These are phyloP conservation scores for Chlorokybus atmophyticus DNA, from an alignment of 139 green algal species.

Conservation along the genomic window DNA sequence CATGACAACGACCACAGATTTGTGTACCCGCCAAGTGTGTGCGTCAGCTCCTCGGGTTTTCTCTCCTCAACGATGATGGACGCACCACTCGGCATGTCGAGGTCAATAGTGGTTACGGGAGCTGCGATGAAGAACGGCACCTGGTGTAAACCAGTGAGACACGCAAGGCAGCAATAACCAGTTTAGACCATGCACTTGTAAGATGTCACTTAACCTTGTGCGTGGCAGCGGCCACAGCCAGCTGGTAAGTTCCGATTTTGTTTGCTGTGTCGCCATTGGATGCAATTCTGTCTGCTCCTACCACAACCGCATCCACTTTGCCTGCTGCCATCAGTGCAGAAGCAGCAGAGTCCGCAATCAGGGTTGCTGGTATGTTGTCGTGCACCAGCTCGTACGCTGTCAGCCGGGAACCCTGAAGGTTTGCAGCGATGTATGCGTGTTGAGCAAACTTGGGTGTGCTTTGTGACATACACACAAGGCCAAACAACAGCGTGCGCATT, in stretches of 20 bases:
- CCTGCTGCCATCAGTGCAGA: conserved; percentile 60
- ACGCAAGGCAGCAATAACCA: too few relatives aligned
- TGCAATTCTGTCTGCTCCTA: conserved; percentile 80
- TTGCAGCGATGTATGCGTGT: too few relatives aligned
- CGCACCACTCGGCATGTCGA: conserved; percentile 35
- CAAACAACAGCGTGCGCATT: neutral
- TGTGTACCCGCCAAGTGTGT: conserved; percentile 1
- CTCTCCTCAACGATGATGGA: conserved; percentile 86
- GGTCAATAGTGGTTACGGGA: conserved; percentile 77
- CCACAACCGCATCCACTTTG: conserved; percentile 78
- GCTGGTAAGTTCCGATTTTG: conserved; percentile 77
- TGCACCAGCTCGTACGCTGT: conserved; percentile 89
- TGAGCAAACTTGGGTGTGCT: neutral
- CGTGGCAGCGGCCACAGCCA: conserved; percentile 40
- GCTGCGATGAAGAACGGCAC: conserved; percentile 92
- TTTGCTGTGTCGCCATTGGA: conserved; percentile 42
- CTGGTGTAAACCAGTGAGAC: too few relatives aligned
- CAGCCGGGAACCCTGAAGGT: conserved; percentile 57
- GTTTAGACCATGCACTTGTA: too few relatives aligned
- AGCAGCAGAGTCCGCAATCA: conserved; percentile 80
- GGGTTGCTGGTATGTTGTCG: conserved; percentile 74
- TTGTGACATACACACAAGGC: neutral
- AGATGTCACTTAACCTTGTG: too few relatives aligned
- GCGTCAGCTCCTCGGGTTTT: conserved; percentile 39
- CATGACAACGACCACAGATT: neutral